Percentiles rank a stretch among this genome's conserved stretches.
Evolutionary conservation across 495 filamentous ascomycete genomes (phyloP).

Genomic region (Hyaloscypha bicolor): DNA sequence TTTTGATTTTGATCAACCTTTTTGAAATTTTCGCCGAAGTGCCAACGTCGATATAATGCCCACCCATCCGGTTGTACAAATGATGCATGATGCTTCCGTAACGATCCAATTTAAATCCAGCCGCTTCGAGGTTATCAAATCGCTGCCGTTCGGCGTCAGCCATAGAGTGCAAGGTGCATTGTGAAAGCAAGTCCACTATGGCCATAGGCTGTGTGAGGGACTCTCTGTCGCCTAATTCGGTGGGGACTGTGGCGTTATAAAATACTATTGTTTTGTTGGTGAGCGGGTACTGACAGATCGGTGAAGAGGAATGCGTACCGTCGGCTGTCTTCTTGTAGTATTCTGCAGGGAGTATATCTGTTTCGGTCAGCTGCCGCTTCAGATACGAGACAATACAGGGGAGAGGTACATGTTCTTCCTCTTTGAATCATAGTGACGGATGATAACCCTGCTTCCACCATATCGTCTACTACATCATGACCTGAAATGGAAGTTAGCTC

Average conservation of each 20-base stretch:
- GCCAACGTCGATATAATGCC: slow-evolving; percentile 25
- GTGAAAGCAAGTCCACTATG: slow-evolving; percentile 23
- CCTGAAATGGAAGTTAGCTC: slow-evolving; percentile 25
- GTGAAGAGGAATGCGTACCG: not conserved
- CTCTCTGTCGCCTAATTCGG: slow-evolving; percentile 35
- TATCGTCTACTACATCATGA: slow-evolving; percentile 50
- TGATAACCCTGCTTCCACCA: slow-evolving; percentile 39
- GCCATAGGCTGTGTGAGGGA: slow-evolving; percentile 31
- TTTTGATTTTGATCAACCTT: slow-evolving; percentile 24
- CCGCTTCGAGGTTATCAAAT: slow-evolving; percentile 23
- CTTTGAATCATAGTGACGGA: slow-evolving; percentile 46
- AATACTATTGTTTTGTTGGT: slow-evolving; percentile 9
- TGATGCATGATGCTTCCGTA: slow-evolving; percentile 8
- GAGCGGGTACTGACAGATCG: too few relatives aligned
- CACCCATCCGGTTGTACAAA: slow-evolving; percentile 6
- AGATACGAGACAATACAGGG: not conserved
- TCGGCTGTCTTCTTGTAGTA: slow-evolving; percentile 25
- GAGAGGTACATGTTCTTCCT: slow-evolving; percentile 36
- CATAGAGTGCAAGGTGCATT: slow-evolving; percentile 8
- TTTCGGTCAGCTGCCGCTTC: not conserved
- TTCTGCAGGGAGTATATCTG: slow-evolving; percentile 37
- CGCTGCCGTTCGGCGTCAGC: slow-evolving; percentile 28
- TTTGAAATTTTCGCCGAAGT: slow-evolving; percentile 15
- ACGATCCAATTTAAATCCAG: slow-evolving; percentile 19
- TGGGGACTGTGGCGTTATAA: slow-evolving; percentile 38